Conservation (phyloP, 805 yeast species). For the Jamesozyma gamospora region DNA sequence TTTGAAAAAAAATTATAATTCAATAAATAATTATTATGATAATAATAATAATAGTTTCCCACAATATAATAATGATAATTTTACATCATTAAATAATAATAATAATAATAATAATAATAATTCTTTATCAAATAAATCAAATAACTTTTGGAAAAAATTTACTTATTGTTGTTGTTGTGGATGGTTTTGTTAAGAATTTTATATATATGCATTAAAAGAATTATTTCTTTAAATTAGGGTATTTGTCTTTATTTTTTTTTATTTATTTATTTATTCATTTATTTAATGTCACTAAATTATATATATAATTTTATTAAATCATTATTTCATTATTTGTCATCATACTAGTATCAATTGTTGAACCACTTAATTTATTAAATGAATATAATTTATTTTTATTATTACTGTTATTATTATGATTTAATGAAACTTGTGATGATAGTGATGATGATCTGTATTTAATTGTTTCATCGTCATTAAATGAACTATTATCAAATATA, state of each 20-base stretch:
- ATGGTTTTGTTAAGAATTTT: constrained; percentile 6
- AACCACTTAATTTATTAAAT: background rate
- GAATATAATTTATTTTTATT: background rate
- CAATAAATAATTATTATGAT: background rate
- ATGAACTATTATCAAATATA: background rate
- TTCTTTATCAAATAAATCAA: background rate
- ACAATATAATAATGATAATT: constrained; percentile 3
- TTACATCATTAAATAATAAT: background rate
- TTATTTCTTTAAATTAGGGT: background rate
- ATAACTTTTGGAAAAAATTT: background rate
- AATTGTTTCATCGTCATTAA: background rate
- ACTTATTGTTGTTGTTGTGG: constrained; percentile 13
- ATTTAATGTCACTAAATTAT: background rate
- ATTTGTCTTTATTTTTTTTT: background rate
- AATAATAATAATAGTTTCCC: constrained; percentile 1
- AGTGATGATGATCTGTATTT: no score
- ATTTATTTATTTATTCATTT: background rate
- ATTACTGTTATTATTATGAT: background rate
- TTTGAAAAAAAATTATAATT: no score
- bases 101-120: background rate
- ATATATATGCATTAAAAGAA: no score
- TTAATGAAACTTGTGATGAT: no score
- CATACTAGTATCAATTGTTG: background rate
- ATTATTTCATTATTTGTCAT: background rate
- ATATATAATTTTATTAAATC: no score